A percentile compares a stretch with the other conserved stretches of the same genome.
These are phyloP conservation scores for Pseudocercospora fijiensis DNA, from an alignment of 2,329 filamentous ascomycete genomes.

Conservation along the genomic window DNA sequence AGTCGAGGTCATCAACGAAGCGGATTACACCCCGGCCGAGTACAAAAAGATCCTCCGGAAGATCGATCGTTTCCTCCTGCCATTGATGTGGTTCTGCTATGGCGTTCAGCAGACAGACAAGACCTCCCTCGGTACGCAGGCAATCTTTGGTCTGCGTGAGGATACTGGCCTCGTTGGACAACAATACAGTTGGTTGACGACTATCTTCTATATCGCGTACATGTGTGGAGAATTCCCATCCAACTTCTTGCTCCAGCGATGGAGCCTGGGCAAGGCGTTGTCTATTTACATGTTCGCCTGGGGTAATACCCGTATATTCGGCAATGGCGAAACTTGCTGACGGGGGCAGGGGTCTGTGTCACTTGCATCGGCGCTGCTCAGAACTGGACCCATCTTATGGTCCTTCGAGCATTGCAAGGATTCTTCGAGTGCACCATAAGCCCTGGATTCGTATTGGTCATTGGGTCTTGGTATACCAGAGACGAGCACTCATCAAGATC, in stretches of 20 bases:
- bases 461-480: constrained; percentile 39
- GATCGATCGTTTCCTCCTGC: constrained; percentile 49
- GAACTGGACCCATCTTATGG: constrained; percentile 40
- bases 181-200: constrained; percentile 45
- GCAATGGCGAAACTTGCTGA: background rate
- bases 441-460: constrained; percentile 40
- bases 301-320: constrained; percentile 18
- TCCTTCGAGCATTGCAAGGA: constrained; percentile 39
- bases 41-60: constrained; percentile 39
- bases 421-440: constrained; percentile 43
- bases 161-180: constrained; percentile 40
- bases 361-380: constrained; percentile 35
- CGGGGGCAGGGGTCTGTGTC: constrained; percentile 27
- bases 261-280: constrained; percentile 39
- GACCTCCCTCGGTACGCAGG: constrained; percentile 41
- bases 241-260: constrained; percentile 40
- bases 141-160: constrained; percentile 54
- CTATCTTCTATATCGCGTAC: constrained; percentile 48
- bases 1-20: constrained; percentile 23
- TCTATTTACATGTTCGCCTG: constrained; percentile 40
- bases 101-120: constrained; percentile 54
- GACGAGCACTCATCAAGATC: constrained; percentile 40
- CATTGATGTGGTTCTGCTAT: constrained; percentile 51
- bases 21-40: constrained; percentile 33
- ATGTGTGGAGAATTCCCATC: constrained; percentile 40